Evolutionary conservation across 2,329 filamentous ascomycete genomes (phyloP), one percentile per base, ranked within the genome.

Genomic region (Dendrostoma leiphaemia): DNA sequence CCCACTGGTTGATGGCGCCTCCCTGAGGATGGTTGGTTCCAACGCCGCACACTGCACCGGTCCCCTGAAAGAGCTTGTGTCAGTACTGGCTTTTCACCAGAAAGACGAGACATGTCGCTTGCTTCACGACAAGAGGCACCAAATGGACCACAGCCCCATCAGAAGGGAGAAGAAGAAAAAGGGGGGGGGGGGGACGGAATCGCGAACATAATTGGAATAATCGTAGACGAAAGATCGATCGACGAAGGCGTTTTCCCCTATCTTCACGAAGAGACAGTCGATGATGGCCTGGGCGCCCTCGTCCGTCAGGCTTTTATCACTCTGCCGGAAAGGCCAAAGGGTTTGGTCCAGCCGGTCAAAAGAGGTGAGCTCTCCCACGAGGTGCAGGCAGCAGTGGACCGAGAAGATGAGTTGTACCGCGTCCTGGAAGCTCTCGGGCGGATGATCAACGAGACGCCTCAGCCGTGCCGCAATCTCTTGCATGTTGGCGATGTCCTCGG

Each of bases 261-360:
- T 53, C 37, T 56, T 56, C 40, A 56, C 47, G 12, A 29, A 56
- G 7, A 56, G 40, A 24, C 49, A 53, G 26, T 56, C 53, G 12
- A 56, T 53, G n/a, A 56, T 53, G n/a, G 53, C 53, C 41, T 56
- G 53, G 2, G 53, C 53, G 8, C n/a, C 8, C 21, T 46, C 53
- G 5, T 32, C n/a, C n/a, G 38, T 23, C 23, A 52, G 37, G 38
- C 12, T 53, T 2, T 31, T 26, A 3, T 54, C 35, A 6, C 26
- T 15, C 43, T 46, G 26, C 29, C 53, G 32, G 19, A 56, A 48
- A 3, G 53, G 53, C 49, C 53, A 46, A 7, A 56, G 43, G 24
- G 48, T 41, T 17, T 53, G 53, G 23, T 56, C 53, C 13, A 56
- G 40, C 19, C 53, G 50, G 31, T 40, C 26, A 26, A 56, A 47